Percentiles rank a stretch among this genome's conserved stretches.
phyloP scores from a whole-genome alignment of 352 stramenopile species.

The Phytophthora ohioensis region DNA sequence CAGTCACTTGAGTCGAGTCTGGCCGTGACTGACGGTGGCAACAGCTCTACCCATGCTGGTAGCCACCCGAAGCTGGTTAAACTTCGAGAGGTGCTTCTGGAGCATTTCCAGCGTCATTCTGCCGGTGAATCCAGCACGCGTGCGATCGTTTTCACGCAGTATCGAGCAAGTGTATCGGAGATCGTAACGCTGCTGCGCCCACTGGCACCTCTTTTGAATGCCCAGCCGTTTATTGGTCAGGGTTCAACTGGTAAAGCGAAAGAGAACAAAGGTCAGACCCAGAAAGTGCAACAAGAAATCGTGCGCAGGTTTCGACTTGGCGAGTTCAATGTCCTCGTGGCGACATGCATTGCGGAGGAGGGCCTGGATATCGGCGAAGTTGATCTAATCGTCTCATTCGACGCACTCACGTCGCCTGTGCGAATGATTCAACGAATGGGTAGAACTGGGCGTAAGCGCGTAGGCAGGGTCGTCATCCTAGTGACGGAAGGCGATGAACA shows the following conservation, averaged over 20 bases:
- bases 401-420: constrained; percentile 95
- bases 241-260: constrained; percentile 83
- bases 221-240: constrained; percentile 95
- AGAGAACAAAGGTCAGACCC: constrained; percentile 91
- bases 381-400: constrained; percentile 95
- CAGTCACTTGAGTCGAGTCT: constrained; percentile 64
- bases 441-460: constrained; percentile 95
- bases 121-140: constrained; percentile 84
- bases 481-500: constrained; percentile 92
- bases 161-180: constrained; percentile 94
- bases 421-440: constrained; percentile 96
- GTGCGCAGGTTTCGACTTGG: constrained; percentile 90
- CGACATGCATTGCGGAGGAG: constrained; percentile 97
- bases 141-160: constrained; percentile 99
- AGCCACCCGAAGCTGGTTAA: constrained; percentile 92
- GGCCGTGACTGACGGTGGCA: constrained; percentile 20
- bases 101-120: constrained; percentile 86
- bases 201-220: constrained; percentile 84
- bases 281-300: constrained; percentile 96
- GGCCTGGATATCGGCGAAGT: constrained; percentile 96
- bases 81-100: constrained; percentile 89
- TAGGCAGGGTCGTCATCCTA: constrained; percentile 91
- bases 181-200: constrained; percentile 89
- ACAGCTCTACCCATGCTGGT: constrained; percentile 24
- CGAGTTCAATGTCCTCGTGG: constrained; percentile 93